Evolutionary conservation across 2,329 filamentous ascomycete species (phyloP), one percentile per base, ranked within the genome.

Genomic region (Sordariomycetes sp.): DNA sequence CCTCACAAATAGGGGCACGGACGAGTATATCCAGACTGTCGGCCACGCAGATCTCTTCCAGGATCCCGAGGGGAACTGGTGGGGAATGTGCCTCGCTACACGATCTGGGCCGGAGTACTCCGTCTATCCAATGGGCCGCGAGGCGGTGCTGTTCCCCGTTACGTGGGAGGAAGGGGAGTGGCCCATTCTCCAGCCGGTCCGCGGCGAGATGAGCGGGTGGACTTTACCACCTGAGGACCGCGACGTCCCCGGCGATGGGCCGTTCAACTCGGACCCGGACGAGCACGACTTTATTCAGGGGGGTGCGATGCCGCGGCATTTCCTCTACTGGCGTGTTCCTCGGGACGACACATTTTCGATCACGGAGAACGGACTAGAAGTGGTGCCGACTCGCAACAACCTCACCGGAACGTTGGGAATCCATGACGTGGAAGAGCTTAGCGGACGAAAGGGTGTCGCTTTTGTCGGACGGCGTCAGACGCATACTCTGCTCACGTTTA

Each of bases 401-500:
- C 60, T 65, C 0, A 62, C 63, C 1, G 63, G 60, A 1, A 56
- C 56, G 10, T 54, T 54, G 17, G 55, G 53, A 12, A 28, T 35
- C 25, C 52, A 54, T 10, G 52, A 57, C 13, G 36, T 52, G 10
- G 45, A 53, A 2, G 35, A 52, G 20, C 52, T 61, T 3, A 58
- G 56, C 24, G 75, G 74, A 1, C 71, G 73, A 45, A 65, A 65
- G 2, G 74, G 76, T 3, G 75, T 79, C 12, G 64, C 78, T 0
- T 80, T 84, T 52, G 68, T 84, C 20, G 76, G 74, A 0, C 71
- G 77, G 1, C 70, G 79, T 1, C 80, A 84, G 62, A 76, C 76
- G 2, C 74, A 82, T 60, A 77, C 78, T 0, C 65, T 80, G 1
- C 82, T 82, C 64, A 74, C 67, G 0, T 82, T 72, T 63, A 70